These are phyloP conservation scores for Yarrowia bubula DNA, from an alignment of 805 yeast species.

Conservation along the genomic window DNA sequence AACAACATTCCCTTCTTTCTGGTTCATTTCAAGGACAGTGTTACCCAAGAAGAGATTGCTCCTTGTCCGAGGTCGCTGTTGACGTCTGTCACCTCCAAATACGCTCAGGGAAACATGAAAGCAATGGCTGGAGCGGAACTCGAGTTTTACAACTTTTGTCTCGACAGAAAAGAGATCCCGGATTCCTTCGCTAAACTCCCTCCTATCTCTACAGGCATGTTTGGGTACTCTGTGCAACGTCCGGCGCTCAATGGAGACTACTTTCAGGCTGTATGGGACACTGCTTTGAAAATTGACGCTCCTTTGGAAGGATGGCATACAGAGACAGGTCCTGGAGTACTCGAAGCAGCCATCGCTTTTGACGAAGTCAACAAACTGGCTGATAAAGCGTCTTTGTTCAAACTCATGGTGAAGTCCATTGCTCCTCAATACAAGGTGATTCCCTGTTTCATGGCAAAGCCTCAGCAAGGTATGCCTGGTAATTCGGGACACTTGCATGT, in stretches of 20 bases:
- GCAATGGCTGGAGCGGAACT: conserved; percentile 40
- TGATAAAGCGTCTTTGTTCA: conserved; percentile 39
- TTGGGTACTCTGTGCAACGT: conserved; percentile 41
- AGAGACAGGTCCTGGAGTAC: conserved; percentile 42
- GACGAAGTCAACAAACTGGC: conserved; percentile 37
- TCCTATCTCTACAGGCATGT: conserved; percentile 40
- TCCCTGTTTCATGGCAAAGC: conserved; percentile 43
- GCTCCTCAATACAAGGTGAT: conserved; percentile 35
- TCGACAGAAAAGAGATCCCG: conserved; percentile 32
- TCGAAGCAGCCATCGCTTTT: conserved; percentile 40
- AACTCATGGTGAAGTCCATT: conserved; percentile 36
- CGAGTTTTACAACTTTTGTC: conserved; percentile 39
- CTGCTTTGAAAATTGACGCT: conserved; percentile 32
- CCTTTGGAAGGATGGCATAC: conserved; percentile 41
- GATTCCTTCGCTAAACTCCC: conserved; percentile 28
- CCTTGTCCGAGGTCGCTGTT: conserved; percentile 39
- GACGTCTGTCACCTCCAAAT: conserved; percentile 26
- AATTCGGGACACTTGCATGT: conserved; percentile 41
- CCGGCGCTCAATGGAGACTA: conserved; percentile 37
- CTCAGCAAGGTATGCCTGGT: conserved; percentile 40
- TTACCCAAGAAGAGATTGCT: conserved; percentile 33
- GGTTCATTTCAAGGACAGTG: conserved; percentile 34
- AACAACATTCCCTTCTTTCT: conserved; percentile 37
- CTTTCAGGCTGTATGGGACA: conserved; percentile 35
- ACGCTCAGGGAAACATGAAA: conserved; percentile 28